Conservation (phyloP, 176 grass and related monocot species). For the Raddia distichophylla region DNA sequence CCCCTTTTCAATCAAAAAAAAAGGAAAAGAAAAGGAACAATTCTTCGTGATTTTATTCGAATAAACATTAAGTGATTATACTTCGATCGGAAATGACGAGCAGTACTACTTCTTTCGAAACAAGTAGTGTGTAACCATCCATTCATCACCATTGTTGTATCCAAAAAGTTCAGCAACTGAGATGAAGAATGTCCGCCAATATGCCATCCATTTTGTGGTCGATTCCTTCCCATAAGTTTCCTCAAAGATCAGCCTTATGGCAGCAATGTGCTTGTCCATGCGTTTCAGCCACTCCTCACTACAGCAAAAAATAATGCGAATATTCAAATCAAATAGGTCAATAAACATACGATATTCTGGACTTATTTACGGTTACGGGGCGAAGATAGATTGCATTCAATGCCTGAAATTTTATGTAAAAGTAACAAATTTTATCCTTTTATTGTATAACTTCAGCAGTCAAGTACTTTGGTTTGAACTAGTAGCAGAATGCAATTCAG, state of each 20-base stretch:
- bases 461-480: background rate
- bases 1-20: too few relatives aligned
- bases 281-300: constrained; percentile 95
- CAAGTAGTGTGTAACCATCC: constrained; percentile 85
- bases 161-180: constrained; percentile 88
- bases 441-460: background rate
- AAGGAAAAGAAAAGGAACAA: background rate
- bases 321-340: constrained; percentile 6
- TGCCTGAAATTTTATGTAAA: background rate
- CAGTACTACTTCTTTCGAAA: constrained; percentile 72
- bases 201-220: constrained; percentile 82
- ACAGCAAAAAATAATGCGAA: constrained; percentile 16
- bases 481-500: background rate
- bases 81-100: constrained; percentile 10
- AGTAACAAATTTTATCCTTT: background rate
- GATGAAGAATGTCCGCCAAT: constrained; percentile 94
- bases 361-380: background rate
- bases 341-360: background rate
- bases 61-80: background rate
- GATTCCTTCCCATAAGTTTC: constrained; percentile 85
- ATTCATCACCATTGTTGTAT: constrained; percentile 95
- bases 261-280: constrained; percentile 67
- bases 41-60: background rate
- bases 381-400: background rate
- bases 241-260: constrained; percentile 81